Evolutionary conservation across 148 eudicot genomes (phyloP).

Genomic region (Persicaria maculosa): DNA sequence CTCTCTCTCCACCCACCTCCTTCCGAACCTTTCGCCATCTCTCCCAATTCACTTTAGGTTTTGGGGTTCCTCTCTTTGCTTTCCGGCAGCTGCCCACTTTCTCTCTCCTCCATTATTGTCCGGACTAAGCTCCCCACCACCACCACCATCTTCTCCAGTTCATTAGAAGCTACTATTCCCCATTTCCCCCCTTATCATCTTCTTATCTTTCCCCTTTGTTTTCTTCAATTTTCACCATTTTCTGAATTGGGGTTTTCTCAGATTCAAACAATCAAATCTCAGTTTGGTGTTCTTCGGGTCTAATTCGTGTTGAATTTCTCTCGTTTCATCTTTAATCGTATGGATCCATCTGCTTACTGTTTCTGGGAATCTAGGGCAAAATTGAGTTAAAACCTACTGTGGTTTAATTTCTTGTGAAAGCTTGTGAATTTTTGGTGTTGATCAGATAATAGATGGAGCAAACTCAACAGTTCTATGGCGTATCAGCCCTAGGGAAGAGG

Average conservation of each 20-base stretch:
- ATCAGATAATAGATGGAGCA: background rate
- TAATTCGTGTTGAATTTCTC: background rate
- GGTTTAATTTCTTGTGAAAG: background rate
- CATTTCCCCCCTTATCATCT: background rate
- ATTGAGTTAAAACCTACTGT: background rate
- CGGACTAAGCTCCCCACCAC: constrained; percentile 9
- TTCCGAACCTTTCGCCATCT: too few relatives aligned
- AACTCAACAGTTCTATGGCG: background rate
- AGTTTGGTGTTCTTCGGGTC: background rate
- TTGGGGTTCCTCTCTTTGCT: background rate
- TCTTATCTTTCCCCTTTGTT: background rate
- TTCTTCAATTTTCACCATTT: background rate
- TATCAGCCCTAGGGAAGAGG: constrained; percentile 38
- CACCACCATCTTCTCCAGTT: background rate
- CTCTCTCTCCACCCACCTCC: too few relatives aligned
- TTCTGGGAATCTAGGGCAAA: background rate
- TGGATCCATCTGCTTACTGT: background rate
- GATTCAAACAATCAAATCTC: background rate
- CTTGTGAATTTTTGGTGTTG: background rate
- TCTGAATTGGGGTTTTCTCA: background rate
- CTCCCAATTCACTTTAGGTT: too few relatives aligned
- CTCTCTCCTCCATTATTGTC: constrained; percentile 13
- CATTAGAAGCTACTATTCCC: background rate
- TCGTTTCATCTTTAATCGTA: too few relatives aligned
- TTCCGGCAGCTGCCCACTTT: constrained; percentile 5